Conservation (phyloP, 345 rosid genomes). For the Cochlearia excelsa region DNA sequence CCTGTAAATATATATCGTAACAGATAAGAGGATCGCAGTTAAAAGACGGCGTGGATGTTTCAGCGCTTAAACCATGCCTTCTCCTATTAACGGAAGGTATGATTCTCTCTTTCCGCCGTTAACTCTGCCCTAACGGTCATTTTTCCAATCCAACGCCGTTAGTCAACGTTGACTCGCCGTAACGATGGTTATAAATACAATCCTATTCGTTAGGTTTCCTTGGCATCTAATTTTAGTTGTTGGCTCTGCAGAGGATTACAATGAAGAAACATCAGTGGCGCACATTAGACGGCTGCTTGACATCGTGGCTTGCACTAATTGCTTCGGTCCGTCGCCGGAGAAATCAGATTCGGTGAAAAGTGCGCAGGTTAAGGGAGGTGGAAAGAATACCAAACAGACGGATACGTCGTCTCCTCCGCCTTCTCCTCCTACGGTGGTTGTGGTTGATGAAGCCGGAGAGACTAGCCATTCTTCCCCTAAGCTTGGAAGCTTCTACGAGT, state of each 20-base stretch:
- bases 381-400: conserved; percentile 43
- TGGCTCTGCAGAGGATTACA: conserved; percentile 59
- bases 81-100: conserved; percentile 68
- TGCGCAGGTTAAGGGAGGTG: conserved; percentile 43
- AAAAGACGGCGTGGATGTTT: conserved; percentile 70
- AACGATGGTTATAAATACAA: too few species aligned
- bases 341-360: conserved; percentile 48
- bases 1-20: too few species aligned
- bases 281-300: conserved; percentile 91
- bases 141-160: too few species aligned
- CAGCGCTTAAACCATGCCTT: conserved; percentile 80
- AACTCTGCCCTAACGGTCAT: too few species aligned
- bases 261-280: conserved; percentile 76
- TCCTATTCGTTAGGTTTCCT: too few species aligned
- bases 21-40: conserved; percentile 75
- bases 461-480: conserved; percentile 69
- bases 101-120: not conserved
- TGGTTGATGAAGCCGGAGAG: conserved; percentile 67
- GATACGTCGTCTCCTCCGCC: conserved; percentile 37
- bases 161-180: too few species aligned
- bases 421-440: conserved; percentile 42
- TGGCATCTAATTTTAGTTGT: not conserved
- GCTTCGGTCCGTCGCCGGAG: conserved; percentile 66
- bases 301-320: conserved; percentile 78
- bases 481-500: conserved; percentile 86